Evolutionary conservation across 805 yeast genomes (phyloP).

Genomic region (Kodamaea laetipori): DNA sequence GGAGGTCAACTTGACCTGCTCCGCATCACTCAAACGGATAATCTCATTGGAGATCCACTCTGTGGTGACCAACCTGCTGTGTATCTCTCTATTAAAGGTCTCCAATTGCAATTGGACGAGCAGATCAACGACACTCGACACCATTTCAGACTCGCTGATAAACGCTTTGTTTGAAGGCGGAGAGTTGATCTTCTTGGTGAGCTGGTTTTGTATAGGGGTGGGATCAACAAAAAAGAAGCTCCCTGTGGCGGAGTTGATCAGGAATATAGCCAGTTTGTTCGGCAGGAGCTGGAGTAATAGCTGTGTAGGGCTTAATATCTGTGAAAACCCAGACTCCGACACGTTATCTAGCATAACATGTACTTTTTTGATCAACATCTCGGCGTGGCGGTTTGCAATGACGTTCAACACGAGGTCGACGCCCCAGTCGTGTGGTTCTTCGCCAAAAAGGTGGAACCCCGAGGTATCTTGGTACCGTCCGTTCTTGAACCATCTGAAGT

Average conservation of each 20-base stretch:
- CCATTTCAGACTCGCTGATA: slow-evolving; percentile 34
- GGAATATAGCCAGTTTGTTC: slow-evolving; percentile 34
- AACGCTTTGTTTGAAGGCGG: slow-evolving; percentile 19
- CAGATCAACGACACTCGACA: slow-evolving; percentile 30
- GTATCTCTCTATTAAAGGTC: slow-evolving; percentile 51
- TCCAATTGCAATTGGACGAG: slow-evolving; percentile 52
- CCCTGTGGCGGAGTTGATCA: slow-evolving; percentile 45
- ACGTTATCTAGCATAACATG: slow-evolving; percentile 15
- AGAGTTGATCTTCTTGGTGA: slow-evolving; percentile 34
- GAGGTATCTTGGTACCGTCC: slow-evolving; percentile 37
- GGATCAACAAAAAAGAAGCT: slow-evolving; percentile 44
- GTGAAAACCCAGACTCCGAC: slow-evolving; percentile 14
- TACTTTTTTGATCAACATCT: slow-evolving; percentile 30
- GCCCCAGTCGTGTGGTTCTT: slow-evolving; percentile 4
- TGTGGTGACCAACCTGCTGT: slow-evolving; percentile 59
- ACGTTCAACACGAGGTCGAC: slow-evolving; percentile 18
- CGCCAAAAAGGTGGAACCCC: slow-evolving; percentile 2
- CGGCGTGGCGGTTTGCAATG: slow-evolving; percentile 43
- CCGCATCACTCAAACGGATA: slow-evolving; percentile 51
- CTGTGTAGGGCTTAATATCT: slow-evolving; percentile 21
- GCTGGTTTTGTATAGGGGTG: slow-evolving; percentile 35
- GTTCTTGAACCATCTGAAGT: slow-evolving; percentile 65
- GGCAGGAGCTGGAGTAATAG: slow-evolving; percentile 35
- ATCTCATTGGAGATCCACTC: slow-evolving; percentile 69
- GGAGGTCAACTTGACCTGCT: slow-evolving; percentile 40